These are phyloP conservation scores for Leucaena leucocephala DNA, from an alignment of 306 rosid genomes.

Conservation along the genomic window DNA sequence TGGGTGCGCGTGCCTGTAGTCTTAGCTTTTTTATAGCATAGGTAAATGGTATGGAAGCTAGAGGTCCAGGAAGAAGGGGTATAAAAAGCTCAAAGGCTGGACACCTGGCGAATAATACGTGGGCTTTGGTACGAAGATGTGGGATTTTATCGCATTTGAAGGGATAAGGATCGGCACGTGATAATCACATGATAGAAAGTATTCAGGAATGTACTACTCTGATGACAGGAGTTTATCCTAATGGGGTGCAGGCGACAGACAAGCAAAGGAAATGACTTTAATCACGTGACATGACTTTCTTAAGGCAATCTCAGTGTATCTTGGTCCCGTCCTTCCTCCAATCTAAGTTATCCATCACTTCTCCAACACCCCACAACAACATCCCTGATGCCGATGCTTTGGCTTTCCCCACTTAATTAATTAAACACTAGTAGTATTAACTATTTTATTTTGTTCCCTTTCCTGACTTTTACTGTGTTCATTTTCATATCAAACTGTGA, in stretches of 20 bases:
- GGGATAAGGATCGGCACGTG: conserved; percentile 79
- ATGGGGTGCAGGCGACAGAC: background rate
- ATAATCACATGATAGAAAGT: conserved; percentile 49
- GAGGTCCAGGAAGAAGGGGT: conserved; percentile 10
- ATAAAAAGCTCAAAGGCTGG: background rate
- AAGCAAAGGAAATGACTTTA: conserved; percentile 17
- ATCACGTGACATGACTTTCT: conserved; percentile 27
- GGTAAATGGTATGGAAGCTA: background rate
- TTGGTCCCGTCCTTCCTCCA: background rate
- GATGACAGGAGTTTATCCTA: background rate
- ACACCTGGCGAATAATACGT: conserved; percentile 63
- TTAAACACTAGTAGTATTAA: background rate
- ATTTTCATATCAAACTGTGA: background rate
- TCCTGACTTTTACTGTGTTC: background rate
- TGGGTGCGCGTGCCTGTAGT: conserved; percentile 3
- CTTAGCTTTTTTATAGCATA: background rate
- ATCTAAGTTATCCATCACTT: background rate
- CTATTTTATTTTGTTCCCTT: background rate
- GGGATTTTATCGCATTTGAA: conserved; percentile 33
- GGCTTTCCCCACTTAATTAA: background rate
- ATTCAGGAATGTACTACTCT: background rate
- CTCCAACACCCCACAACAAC: background rate
- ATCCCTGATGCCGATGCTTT: background rate
- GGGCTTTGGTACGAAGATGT: conserved; percentile 37
- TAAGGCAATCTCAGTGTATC: background rate